phyloP scores from a whole-genome alignment of 331 rosid genomes.

The Cydonia oblonga region DNA sequence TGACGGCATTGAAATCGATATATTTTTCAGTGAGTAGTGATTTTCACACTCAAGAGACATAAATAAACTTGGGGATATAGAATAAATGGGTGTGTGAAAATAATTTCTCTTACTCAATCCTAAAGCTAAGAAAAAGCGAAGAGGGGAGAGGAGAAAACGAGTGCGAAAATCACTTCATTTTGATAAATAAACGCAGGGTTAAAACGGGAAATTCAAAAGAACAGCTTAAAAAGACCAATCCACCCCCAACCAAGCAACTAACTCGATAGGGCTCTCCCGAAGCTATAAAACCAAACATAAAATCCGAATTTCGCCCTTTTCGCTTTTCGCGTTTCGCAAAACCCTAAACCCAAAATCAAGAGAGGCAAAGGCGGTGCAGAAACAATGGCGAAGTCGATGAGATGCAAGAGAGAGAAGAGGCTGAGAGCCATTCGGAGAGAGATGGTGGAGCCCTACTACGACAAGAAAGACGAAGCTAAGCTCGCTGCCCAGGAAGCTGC shows the following conservation, averaged over 20 bases:
- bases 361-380: background rate
- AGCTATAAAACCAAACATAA: background rate
- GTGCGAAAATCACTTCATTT: background rate
- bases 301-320: no score
- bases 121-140: background rate
- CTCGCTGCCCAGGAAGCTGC: conserved; percentile 84
- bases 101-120: background rate
- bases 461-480: conserved; percentile 77
- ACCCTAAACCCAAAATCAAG: conserved; percentile 1
- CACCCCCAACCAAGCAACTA: background rate
- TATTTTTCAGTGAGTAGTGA: no score
- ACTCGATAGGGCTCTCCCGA: background rate
- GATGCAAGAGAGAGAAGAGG: conserved; percentile 87
- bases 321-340: background rate
- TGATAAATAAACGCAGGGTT: background rate
- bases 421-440: conserved; percentile 81
- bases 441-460: conserved; percentile 72
- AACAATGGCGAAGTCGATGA: conserved; percentile 76
- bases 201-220: background rate
- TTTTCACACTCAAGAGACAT: background rate
- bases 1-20: rapidly evolving
- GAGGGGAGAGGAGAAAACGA: rapidly evolving
- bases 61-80: no score
- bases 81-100: no score
- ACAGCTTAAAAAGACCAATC: background rate